phyloP scores from a whole-genome alignment of 176 grass and related monocot genomes.

The Tuctoria greenei region DNA sequence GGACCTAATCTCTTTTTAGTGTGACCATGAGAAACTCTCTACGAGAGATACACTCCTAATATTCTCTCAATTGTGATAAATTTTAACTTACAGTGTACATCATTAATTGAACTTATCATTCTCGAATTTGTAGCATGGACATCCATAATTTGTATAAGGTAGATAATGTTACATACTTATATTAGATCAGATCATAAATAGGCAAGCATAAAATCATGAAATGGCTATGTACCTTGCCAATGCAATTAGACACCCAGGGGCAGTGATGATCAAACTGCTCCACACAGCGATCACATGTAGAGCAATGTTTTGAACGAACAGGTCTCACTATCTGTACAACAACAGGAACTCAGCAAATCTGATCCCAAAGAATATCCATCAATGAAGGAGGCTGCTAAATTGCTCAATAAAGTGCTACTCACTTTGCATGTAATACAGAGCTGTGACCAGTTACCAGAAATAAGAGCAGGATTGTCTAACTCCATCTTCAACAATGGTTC shows the following conservation, averaged over 20 bases:
- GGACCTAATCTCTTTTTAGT: neutral
- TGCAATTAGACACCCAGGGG: conserved; percentile 99
- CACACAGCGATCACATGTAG: conserved; percentile 97
- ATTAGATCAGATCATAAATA: conserved; percentile 1
- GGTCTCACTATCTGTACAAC: conserved; percentile 80
- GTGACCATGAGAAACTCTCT: neutral
- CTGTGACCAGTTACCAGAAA: conserved; percentile 91
- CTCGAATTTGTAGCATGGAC: neutral
- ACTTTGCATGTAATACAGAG: conserved; percentile 99
- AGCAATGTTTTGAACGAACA: conserved; percentile 91
- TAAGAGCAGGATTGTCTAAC: conserved; percentile 78
- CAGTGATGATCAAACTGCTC: conserved; percentile 99
- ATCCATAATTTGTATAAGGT: neutral
- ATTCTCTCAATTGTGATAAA: neutral
- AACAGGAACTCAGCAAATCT: conserved; percentile 35
- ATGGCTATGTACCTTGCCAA: conserved; percentile 72
- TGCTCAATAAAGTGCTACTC: conserved; percentile 16
- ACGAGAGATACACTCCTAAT: neutral
- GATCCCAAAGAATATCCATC: conserved; percentile 28
- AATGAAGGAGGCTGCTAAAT: conserved; percentile 19
- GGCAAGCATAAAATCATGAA: conserved; percentile 29
- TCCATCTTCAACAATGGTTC: conserved; percentile 93
- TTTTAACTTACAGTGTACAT: neutral
- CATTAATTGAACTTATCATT: neutral
- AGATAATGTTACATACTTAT: neutral